Conservation (phyloP, 352 stramenopile genomes). For the Phytopythium sindhum region DNA sequence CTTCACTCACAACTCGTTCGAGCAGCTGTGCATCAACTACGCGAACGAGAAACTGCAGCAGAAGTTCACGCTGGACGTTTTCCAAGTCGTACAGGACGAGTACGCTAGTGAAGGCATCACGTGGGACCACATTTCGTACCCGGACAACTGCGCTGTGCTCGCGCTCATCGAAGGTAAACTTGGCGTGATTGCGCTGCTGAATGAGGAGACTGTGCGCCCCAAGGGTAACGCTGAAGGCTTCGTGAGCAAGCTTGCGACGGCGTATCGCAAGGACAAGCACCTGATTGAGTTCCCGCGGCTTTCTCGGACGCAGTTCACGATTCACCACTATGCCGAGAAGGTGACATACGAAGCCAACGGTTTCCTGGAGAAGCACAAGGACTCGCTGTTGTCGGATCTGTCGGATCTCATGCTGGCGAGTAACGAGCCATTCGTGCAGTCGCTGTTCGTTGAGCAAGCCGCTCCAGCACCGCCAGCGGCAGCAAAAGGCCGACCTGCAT, state of each 20-base stretch:
- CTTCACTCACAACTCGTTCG: conserved; percentile 89
- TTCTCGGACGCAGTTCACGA: conserved; percentile 84
- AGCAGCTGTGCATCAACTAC: conserved; percentile 96
- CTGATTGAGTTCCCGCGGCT: conserved; percentile 70
- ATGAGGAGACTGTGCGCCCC: conserved; percentile 82
- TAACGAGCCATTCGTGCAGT: conserved; percentile 39
- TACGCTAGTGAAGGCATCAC: conserved; percentile 66
- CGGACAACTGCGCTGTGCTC: conserved; percentile 77
- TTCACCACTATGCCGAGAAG: conserved; percentile 92
- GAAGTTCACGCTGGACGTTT: conserved; percentile 79
- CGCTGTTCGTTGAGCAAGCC: conserved; percentile 52
- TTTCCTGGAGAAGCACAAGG: conserved; percentile 95
- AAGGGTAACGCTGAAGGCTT: conserved; percentile 69
- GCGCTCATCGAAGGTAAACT: conserved; percentile 73
- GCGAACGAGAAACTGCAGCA: conserved; percentile 92
- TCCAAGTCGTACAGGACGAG: conserved; percentile 63
- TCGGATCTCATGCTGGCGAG: conserved; percentile 68
- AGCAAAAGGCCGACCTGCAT: conserved; percentile 14
- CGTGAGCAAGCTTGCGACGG: conserved; percentile 50
- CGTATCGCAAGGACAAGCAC: conserved; percentile 47
- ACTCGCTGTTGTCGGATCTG: conserved; percentile 91
- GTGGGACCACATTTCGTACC: conserved; percentile 80
- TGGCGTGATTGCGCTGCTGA: conserved; percentile 77
- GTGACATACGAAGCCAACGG: conserved; percentile 90
- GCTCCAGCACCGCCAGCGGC: conserved; percentile 20